Conservation (phyloP, 768 basidiomycete genomes). For the Pleurotus tuoliensis region DNA sequence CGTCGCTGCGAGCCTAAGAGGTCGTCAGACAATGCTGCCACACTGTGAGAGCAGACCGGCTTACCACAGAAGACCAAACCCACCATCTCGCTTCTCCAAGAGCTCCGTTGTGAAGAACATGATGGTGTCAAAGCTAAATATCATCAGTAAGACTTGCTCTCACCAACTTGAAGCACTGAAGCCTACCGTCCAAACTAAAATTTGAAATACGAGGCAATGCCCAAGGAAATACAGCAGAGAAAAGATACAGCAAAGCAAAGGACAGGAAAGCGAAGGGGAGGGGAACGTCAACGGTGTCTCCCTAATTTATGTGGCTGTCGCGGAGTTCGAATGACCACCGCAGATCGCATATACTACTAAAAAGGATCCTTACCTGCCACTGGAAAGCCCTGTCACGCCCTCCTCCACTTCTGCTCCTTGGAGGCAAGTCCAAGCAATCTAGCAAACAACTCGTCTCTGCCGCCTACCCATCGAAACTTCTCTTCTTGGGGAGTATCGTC, state of each 20-base stretch:
- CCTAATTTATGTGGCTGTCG: conserved; percentile 2
- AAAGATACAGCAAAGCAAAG: conserved; percentile 8
- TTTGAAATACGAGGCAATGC: not conserved
- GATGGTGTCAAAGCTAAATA: not conserved
- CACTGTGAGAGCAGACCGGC: not conserved
- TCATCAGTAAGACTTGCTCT: not conserved
- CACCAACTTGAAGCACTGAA: too few relatives aligned
- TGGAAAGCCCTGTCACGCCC: not conserved
- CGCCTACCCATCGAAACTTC: conserved; percentile 56
- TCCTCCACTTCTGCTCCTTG: conserved; percentile 45
- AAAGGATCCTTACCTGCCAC: not conserved
- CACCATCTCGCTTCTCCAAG: conserved; percentile 76
- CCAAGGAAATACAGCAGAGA: conserved; percentile 7
- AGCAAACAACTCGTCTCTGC: conserved; percentile 64
- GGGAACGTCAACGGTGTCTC: not conserved
- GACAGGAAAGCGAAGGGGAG: not conserved
- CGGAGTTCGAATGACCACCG: not conserved
- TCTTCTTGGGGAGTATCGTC: conserved; percentile 40
- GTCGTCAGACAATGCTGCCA: too few relatives aligned
- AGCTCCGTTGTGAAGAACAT: conserved; percentile 92
- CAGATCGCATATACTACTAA: not conserved
- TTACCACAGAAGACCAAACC: conserved; percentile 87
- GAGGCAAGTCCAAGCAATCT: conserved; percentile 46
- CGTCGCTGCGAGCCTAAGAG: conserved; percentile 82
- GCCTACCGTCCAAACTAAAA: too few relatives aligned